Base-by-base conservation (phyloP, 1,139 yeast genomes). In the Candida sp. region DNA sequence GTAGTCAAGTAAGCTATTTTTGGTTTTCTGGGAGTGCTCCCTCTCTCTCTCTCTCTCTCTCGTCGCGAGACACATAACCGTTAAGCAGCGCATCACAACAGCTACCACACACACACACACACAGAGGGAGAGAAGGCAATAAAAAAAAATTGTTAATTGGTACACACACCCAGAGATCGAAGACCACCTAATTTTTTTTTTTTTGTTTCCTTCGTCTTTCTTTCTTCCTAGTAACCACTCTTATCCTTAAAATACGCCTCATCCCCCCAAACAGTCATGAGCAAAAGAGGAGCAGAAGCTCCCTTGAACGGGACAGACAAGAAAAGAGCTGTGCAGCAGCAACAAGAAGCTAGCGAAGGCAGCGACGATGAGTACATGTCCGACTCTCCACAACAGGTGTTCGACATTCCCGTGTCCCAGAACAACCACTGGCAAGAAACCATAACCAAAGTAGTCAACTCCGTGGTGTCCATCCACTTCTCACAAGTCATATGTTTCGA, bases 401-500 rank as follows among this genome's bases (percentile, higher is more conserved):
- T 57, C 42, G 64, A 60, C 50, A 31, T 53, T 7, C 56, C 60
- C 5, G 41, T 49, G 2, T 42, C 54, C 12, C 60, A 59, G 38
- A 58, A 57, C 38, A 62, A 60, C 43, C 52, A 59, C 41, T 93
- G 98, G 98, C 94, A 88, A 63, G 75, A 77, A 38, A 90, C 97
- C 2, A 90, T 93, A 49, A 85, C 91, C 49, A 80, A 81, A 50
- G 97, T 91, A 3, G 96, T 93, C 34, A 84, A 86, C 59, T 82
- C 92, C 6, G 97, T 93, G 17, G 98, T 93, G 1, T 89, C 97
- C 1, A 86, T 93, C 51, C 96, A 91, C 67, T 92, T 92, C 63
- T 81, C 96, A 12, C 96, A 88, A 65, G 91, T 90, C n/a, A 83
- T 86, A 17, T 85, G 87, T 54, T 92, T 92, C 63, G 98, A 93